A percentile compares a stretch with the other conserved stretches of the same genome.
Evolutionary conservation across 257 asterid genomes (phyloP).

Genomic region (Handroanthus guayacan): DNA sequence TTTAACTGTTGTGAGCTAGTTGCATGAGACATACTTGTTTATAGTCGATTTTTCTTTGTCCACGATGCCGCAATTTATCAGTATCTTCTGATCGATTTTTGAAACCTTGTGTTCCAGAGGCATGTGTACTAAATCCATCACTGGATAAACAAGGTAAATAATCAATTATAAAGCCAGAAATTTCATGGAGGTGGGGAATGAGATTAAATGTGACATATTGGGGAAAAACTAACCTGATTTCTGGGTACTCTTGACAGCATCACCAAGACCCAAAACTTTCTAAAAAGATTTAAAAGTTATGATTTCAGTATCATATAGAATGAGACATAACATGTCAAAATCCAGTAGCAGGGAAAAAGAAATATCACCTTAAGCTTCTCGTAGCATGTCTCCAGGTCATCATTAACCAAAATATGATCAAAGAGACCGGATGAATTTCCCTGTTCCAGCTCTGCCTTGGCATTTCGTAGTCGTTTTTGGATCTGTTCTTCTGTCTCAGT

Average conservation of each 20-base stretch:
- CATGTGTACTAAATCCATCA: slow-evolving; percentile 46
- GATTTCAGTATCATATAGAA: slow-evolving; percentile 14
- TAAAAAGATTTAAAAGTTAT: slow-evolving; percentile 41
- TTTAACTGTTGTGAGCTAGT: background rate
- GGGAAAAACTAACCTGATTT: slow-evolving; percentile 59
- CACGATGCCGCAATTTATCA: slow-evolving; percentile 45
- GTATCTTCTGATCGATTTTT: slow-evolving; percentile 62
- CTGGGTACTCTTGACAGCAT: slow-evolving; percentile 40
- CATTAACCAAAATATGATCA: slow-evolving; percentile 79
- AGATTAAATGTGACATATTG: background rate
- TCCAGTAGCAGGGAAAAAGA: slow-evolving; percentile 20
- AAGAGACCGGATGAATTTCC: slow-evolving; percentile 76
- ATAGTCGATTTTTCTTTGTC: slow-evolving; percentile 40
- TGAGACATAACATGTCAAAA: slow-evolving; percentile 10
- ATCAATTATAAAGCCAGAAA: slow-evolving; percentile 7
- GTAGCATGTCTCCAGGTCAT: slow-evolving; percentile 76
- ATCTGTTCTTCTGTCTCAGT: slow-evolving; percentile 94
- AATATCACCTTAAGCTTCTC: slow-evolving; percentile 69
- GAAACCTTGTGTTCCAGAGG: slow-evolving; percentile 58
- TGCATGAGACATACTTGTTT: slow-evolving; percentile 52
- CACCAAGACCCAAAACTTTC: slow-evolving; percentile 66
- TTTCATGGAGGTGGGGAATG: background rate
- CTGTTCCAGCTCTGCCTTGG: slow-evolving; percentile 78
- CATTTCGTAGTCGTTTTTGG: slow-evolving; percentile 86
- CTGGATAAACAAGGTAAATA: slow-evolving; percentile 43